A percentile compares a stretch with the other conserved stretches of the same genome.
Evolutionary conservation across 805 yeast genomes (phyloP).

Genomic region (Candida alai): DNA sequence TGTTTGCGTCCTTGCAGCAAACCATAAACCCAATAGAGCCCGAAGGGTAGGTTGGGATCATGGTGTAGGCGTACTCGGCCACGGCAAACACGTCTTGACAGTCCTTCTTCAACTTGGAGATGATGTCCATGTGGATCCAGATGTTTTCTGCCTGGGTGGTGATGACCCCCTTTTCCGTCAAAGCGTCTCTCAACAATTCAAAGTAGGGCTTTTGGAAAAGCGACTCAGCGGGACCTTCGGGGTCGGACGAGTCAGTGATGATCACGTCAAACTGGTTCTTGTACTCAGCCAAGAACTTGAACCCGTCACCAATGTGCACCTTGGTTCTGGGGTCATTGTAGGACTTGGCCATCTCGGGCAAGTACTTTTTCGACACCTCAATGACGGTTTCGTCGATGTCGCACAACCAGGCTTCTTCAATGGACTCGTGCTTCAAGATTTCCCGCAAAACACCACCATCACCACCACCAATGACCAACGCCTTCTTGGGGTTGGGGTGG

Average conservation of each 20-base stretch:
- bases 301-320: slow-evolving; percentile 95
- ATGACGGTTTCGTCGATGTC: slow-evolving; percentile 96
- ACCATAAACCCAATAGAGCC: slow-evolving; percentile 99
- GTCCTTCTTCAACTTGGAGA: slow-evolving; percentile 75
- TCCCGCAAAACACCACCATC: slow-evolving; percentile 98
- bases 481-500: slow-evolving; percentile 92
- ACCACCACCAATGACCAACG: slow-evolving; percentile 96
- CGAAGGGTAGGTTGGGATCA: slow-evolving; percentile 95
- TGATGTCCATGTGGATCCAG: slow-evolving; percentile 86
- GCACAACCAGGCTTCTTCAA: slow-evolving; percentile 86
- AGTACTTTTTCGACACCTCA: slow-evolving; percentile 76
- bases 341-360: slow-evolving; percentile 84
- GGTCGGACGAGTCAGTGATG: slow-evolving; percentile 96
- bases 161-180: slow-evolving; percentile 86
- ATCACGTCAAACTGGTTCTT: slow-evolving; percentile 89
- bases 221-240: slow-evolving; percentile 96
- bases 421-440: slow-evolving; percentile 79
- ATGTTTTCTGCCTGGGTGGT: slow-evolving; percentile 95
- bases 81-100: slow-evolving; percentile 85
- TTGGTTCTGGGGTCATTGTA: slow-evolving; percentile 85
- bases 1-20: slow-evolving; percentile 70
- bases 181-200: slow-evolving; percentile 76
- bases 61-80: slow-evolving; percentile 85
- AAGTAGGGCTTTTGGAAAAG: slow-evolving; percentile 92
- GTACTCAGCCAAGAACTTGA: slow-evolving; percentile 82